Conservation (phyloP, 2,329 filamentous ascomycete species). For the Cytospora leucostoma region DNA sequence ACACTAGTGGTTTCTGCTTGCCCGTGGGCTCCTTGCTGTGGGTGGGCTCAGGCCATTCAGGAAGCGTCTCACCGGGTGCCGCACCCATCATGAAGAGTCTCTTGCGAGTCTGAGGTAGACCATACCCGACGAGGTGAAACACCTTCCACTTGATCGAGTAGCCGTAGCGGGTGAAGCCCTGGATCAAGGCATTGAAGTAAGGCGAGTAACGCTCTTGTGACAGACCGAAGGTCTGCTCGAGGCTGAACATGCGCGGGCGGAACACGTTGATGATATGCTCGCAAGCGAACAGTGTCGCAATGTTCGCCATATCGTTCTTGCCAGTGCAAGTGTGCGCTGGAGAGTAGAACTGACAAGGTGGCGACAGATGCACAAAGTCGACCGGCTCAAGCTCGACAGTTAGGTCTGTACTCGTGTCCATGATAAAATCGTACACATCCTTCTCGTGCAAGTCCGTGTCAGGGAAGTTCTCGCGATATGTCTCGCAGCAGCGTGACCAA, state of each 20-base stretch:
- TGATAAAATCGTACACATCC: conserved; percentile 53
- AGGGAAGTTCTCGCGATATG: conserved; percentile 62
- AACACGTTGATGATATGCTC: conserved; percentile 56
- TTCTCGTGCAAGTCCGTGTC: conserved; percentile 49
- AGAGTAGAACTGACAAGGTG: conserved; percentile 77
- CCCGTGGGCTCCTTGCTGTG: conserved; percentile 48
- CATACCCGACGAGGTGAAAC: conserved; percentile 54
- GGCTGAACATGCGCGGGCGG: conserved; percentile 68
- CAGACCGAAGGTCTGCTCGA: conserved; percentile 79
- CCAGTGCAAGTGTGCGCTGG: conserved; percentile 65
- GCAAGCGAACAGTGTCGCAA: conserved; percentile 57
- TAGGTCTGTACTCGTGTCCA: conserved; percentile 28
- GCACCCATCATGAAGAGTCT: conserved; percentile 60
- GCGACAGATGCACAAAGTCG: conserved; percentile 74
- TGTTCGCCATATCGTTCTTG: conserved; percentile 67
- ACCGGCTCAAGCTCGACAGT: conserved; percentile 42
- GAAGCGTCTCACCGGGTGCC: conserved; percentile 70
- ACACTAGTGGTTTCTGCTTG: conserved; percentile 44
- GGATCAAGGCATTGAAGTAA: conserved; percentile 62
- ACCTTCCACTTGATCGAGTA: conserved; percentile 74
- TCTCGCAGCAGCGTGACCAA: conserved; percentile 54
- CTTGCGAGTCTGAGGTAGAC: conserved; percentile 50
- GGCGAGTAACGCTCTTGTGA: conserved; percentile 51
- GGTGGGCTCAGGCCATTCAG: conserved; percentile 63
- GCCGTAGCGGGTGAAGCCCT: conserved; percentile 63